Conservation (phyloP, 371 early-diverging fungal genomes). For the Syncephalastrum racemosum region DNA sequence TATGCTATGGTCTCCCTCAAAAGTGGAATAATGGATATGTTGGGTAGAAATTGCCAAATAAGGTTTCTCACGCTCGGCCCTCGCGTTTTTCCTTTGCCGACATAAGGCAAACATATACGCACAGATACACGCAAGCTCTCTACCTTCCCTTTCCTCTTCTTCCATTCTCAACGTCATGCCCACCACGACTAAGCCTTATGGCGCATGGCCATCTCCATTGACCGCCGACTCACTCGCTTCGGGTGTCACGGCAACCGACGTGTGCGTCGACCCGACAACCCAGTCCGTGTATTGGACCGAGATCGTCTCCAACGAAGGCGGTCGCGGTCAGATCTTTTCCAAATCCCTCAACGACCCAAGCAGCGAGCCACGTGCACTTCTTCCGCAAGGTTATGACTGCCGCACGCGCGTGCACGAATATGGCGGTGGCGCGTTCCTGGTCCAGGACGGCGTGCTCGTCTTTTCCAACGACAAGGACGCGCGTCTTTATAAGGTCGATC, state of each 20-base stretch:
- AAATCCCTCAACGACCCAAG: conserved; percentile 12
- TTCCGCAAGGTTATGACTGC: conserved; percentile 40
- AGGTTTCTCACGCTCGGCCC: no score
- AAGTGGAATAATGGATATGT: no score
- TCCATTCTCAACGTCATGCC: conserved; percentile 7
- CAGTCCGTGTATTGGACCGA: conserved; percentile 35
- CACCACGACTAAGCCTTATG: conserved; percentile 29
- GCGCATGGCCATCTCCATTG: conserved; percentile 47
- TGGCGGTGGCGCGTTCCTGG: conserved; percentile 67
- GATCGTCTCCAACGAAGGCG: conserved; percentile 35
- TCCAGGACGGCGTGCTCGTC: conserved; percentile 54
- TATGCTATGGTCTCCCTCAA: no score
- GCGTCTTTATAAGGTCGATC: conserved; percentile 55
- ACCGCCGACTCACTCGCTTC: conserved; percentile 40
- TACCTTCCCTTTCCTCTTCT: not conserved
- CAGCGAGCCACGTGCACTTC: conserved; percentile 12
- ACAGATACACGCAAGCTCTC: no score
- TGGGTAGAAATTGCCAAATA: no score
- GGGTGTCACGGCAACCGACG: conserved; percentile 25
- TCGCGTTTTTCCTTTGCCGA: no score
- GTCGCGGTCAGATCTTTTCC: conserved; percentile 43
- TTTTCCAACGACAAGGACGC: conserved; percentile 63
- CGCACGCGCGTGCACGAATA: conserved; percentile 74
- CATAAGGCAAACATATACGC: no score
- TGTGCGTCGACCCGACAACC: conserved; percentile 25